phyloP scores from a whole-genome alignment of 2,329 filamentous ascomycete genomes.

The Penicillium decumbens region DNA sequence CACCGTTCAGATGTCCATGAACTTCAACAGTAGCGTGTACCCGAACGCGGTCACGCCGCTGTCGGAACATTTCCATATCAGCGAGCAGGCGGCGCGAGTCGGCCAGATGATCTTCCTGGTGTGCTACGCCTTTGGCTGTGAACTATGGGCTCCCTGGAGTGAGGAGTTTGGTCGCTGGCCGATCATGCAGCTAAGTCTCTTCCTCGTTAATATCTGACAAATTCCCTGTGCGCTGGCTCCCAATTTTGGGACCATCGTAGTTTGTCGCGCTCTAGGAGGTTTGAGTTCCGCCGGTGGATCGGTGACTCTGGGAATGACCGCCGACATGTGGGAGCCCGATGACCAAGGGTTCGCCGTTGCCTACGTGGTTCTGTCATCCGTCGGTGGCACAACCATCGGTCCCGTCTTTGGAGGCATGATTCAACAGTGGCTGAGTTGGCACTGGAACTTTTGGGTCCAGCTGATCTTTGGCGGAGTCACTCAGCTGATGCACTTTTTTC shows the following conservation, averaged over 20 bases:
- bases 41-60: constrained; percentile 61
- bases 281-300: constrained; percentile 56
- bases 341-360: too few species aligned
- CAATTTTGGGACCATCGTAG: constrained; percentile 63
- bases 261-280: constrained; percentile 58
- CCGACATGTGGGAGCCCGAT: too few species aligned
- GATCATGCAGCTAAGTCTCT: constrained; percentile 65
- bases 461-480: constrained; percentile 52
- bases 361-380: too few species aligned
- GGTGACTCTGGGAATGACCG: too few species aligned
- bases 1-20: constrained; percentile 66
- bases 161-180: constrained; percentile 72
- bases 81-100: constrained; percentile 59
- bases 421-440: constrained; percentile 43
- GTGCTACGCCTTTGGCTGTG: constrained; percentile 72
- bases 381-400: constrained; percentile 49
- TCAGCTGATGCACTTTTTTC: constrained; percentile 45
- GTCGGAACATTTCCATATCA: constrained; percentile 59
- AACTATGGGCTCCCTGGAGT: constrained; percentile 74
- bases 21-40: constrained; percentile 67
- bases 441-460: constrained; percentile 59
- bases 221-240: constrained; percentile 63
- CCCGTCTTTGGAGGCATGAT: constrained; percentile 50
- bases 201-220: constrained; percentile 70
- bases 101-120: constrained; percentile 71